Evolutionary conservation across 306 rosid species (phyloP).

Genomic region (Gillenia trifoliata): DNA sequence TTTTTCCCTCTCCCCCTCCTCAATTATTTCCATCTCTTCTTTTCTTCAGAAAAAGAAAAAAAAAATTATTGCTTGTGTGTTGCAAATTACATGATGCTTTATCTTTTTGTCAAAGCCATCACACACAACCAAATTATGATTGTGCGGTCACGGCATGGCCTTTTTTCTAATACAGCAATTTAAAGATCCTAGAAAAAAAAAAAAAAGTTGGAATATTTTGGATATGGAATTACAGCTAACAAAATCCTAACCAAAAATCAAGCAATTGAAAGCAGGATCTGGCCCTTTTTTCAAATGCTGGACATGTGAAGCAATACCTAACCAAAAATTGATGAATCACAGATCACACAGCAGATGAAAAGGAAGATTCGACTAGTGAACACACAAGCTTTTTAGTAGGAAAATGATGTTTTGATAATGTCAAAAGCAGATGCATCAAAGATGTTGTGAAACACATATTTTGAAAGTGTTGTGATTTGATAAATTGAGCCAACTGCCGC

Average conservation of each 20-base stretch:
- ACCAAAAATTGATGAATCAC: conserved; percentile 36
- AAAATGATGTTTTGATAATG: conserved; percentile 51
- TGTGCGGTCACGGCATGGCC: conserved; percentile 28
- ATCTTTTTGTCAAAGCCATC: conserved; percentile 33
- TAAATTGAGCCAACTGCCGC: neutral
- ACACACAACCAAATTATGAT: conserved; percentile 27
- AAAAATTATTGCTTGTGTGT: neutral
- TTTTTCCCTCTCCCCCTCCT: neutral
- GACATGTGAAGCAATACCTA: conserved; percentile 38
- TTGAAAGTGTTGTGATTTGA: neutral
- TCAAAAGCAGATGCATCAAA: conserved; percentile 21
- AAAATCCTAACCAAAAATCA: neutral
- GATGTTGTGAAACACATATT: neutral
- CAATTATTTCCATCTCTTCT: conserved; percentile 4
- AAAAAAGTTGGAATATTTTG: neutral
- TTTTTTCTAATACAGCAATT: no score
- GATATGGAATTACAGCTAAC: conserved; percentile 1
- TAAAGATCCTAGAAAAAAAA: no score
- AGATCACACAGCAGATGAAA: conserved; percentile 10
- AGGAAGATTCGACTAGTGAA: conserved; percentile 11
- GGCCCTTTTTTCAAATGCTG: conserved; percentile 35
- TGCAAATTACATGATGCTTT: neutral
- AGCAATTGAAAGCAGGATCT: conserved; percentile 5
- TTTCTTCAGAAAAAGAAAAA: neutral
- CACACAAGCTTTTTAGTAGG: conserved; percentile 20